Evolutionary conservation across 805 yeast species (phyloP).

Genomic region (Ogataea pini): DNA sequence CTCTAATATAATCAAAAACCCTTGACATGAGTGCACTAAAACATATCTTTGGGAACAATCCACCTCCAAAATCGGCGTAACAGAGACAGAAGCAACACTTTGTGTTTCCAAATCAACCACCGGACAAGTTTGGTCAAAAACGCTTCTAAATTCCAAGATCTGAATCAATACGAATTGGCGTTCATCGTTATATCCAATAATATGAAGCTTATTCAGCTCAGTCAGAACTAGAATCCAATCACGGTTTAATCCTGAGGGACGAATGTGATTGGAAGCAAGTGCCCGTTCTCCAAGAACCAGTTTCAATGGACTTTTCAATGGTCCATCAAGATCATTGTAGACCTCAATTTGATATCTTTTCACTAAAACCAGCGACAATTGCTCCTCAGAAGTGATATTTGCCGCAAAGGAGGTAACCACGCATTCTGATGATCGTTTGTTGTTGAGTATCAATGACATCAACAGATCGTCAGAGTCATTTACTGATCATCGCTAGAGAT

Average conservation of each 20-base stretch:
- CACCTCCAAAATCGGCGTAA: conserved; percentile 24
- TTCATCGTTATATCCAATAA: conserved; percentile 16
- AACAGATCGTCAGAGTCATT: no score
- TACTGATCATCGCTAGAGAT: no score
- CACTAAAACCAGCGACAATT: conserved; percentile 8
- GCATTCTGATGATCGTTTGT: not conserved
- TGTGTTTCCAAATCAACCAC: not conserved
- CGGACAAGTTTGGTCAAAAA: conserved; percentile 6
- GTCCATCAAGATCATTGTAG: not conserved
- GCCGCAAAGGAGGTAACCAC: conserved; percentile 12
- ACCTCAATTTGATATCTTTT: conserved; percentile 11
- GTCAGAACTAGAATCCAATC: conserved; percentile 30
- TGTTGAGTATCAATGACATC: conserved; percentile 8
- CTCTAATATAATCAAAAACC: conserved; percentile 23
- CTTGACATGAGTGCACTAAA: conserved; percentile 20
- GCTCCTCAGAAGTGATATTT: not conserved
- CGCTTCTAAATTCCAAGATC: conserved; percentile 14
- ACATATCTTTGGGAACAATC: conserved; percentile 24
- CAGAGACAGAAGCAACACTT: conserved; percentile 8
- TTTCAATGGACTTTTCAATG: not conserved
- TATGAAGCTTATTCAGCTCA: conserved; percentile 24
- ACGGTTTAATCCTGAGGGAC: conserved; percentile 16
- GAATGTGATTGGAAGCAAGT: conserved; percentile 22
- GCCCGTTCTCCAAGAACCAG: conserved; percentile 16
- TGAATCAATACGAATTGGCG: conserved; percentile 20